phyloP scores from a whole-genome alignment of 768 basidiomycete genomes.

The Hericium alpestre region DNA sequence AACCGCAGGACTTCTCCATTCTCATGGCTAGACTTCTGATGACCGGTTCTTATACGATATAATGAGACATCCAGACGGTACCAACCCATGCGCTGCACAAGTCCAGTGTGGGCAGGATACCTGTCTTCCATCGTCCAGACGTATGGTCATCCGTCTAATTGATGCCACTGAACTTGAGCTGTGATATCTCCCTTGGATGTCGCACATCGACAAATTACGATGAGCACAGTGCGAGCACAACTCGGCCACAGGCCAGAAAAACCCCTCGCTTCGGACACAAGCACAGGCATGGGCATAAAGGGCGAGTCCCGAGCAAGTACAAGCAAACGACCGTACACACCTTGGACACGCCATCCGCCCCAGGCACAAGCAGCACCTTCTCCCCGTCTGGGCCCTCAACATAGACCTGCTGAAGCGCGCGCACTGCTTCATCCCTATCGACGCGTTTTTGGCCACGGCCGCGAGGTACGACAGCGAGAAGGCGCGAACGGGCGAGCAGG shows the following conservation, averaged over 20 bases:
- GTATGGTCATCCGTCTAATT: too few relatives aligned
- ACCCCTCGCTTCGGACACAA: neutral
- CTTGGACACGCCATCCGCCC: constrained; percentile 52
- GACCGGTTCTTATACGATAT: too few relatives aligned
- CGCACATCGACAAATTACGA: neutral
- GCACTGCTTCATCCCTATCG: constrained; percentile 26
- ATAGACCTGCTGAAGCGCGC: constrained; percentile 54
- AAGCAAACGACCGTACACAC: constrained; percentile 24
- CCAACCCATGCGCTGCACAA: too few relatives aligned
- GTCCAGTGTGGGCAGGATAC: too few relatives aligned
- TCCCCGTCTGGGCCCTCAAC: constrained; percentile 45
- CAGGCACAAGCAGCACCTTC: constrained; percentile 58
- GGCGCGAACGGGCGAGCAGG: neutral
- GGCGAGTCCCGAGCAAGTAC: neutral
- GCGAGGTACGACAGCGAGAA: neutral
- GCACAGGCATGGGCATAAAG: too few relatives aligned
- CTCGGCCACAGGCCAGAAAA: too few relatives aligned
- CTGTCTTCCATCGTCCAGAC: too few relatives aligned
- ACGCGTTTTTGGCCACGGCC: neutral
- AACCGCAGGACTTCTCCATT: neutral
- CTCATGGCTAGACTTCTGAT: neutral
- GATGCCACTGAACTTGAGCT: too few relatives aligned
- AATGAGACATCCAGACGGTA: too few relatives aligned
- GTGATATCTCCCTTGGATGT: neutral
- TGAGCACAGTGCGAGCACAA: neutral